Percentiles rank a stretch among this genome's conserved stretches.
phyloP scores from a whole-genome alignment of 2,329 filamentous ascomycete species.

The Microcyclosporella mali region DNA sequence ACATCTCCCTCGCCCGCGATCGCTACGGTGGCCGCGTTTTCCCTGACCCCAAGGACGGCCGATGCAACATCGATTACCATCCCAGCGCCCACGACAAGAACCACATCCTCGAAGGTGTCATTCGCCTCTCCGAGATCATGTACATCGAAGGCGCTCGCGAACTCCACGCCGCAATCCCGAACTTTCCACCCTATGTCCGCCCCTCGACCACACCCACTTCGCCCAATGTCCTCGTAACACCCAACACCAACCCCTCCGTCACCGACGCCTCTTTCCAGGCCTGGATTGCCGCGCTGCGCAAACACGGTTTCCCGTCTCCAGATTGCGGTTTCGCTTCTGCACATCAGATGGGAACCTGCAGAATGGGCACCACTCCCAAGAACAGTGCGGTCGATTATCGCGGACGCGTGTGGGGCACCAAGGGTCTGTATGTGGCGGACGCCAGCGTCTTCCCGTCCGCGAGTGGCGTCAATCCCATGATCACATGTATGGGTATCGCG shows the following conservation, averaged over 20 bases:
- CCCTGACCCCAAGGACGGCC: constrained; percentile 59
- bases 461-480: constrained; percentile 76
- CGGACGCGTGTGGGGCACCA: constrained; percentile 55
- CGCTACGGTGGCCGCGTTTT: constrained; percentile 69
- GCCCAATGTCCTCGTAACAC: constrained; percentile 14
- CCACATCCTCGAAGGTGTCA: constrained; percentile 63
- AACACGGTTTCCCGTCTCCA: constrained; percentile 45
- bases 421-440: constrained; percentile 64
- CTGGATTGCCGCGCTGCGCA: constrained; percentile 53
- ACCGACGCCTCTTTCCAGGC: constrained; percentile 55
- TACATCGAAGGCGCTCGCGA: constrained; percentile 75
- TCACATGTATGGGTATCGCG: constrained; percentile 66
- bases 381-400: constrained; percentile 41
- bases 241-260: constrained; percentile 32
- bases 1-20: constrained; percentile 70
- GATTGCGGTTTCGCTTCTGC: constrained; percentile 58
- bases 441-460: constrained; percentile 70
- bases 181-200: constrained; percentile 58
- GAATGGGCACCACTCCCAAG: constrained; percentile 54
- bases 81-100: constrained; percentile 65
- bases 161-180: constrained; percentile 61
- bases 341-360: constrained; percentile 74
- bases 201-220: constrained; percentile 9
- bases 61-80: constrained; percentile 62
- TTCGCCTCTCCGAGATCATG: constrained; percentile 68